Base-by-base conservation (phyloP, 768 basidiomycete genomes). In the Leccinum rimulosum region DNA sequence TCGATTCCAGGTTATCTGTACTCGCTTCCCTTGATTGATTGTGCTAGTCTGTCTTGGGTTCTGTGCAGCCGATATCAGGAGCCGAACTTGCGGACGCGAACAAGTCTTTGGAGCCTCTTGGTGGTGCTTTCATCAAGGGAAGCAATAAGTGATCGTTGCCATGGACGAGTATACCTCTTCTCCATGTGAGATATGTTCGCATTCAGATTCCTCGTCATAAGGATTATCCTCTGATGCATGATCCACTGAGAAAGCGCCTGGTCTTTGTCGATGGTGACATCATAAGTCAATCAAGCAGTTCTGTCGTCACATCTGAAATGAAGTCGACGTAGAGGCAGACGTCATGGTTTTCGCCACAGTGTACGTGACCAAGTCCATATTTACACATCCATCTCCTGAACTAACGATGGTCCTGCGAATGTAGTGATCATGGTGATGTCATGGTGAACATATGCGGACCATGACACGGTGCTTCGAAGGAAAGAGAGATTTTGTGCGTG, bases 401-500 rank as follows among this genome's bases (percentile, higher is more conserved):
- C 25, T 48, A 31, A 33, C 52, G 10, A 33, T n/a, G 9, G 19
- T 12, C 17, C 11, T 43, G 31, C 59, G 84, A 82, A 1, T 75
- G 77, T 56, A 79, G 79, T 12, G 74, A 81, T 61, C 65, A 76
- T 4, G 68, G 70, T 25, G 69, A 74, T 10, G 70, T 74, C 15
- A 65, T 80, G 49, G 67, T 68, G 47, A 64, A 70, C 22, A 72
- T 87, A 11, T 77, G 81, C 35, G 82, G 79, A 0, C 72, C 79
- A 11, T 74, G 78, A 19, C 3, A 19, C 19, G 64, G 81, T 3
- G 76, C 73, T 1, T 66, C 75, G 43, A 72, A 77, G 59, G 72
- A 84, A 57, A 73, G 78, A 51, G 71, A 76, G 17, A 70, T 87
- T 17, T 82, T 86, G 88, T 81, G 86, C 30, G 59, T 87, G 33